Base-by-base conservation (phyloP, 257 asterid species). In the Solanum sitiens region DNA sequence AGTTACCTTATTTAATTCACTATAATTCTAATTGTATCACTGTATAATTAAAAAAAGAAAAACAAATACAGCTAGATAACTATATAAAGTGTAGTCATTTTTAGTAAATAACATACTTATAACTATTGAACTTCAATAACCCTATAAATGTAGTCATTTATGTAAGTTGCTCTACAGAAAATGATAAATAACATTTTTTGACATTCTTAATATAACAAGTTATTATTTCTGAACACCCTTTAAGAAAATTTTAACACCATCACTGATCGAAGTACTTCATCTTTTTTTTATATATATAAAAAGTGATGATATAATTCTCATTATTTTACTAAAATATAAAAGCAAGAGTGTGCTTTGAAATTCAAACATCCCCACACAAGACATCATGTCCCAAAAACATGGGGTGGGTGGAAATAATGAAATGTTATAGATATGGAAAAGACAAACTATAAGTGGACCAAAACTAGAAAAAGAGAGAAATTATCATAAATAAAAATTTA, bases 201-300 rank as follows among this genome's bases (percentile, higher is more conserved):
- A 37, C 1, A 37, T 37, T 1, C 7, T 37, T 37, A 37, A 37
- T 7, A 37, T 1, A 37, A 37, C 7, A 1, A 37, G 6, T 7
- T 37, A 7, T 0, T 37, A 37, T 37, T 37, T 37, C 0, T 37
- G 1, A 5, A 6, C 1, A 37, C 2, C 7, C 39, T 37, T 37
- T 37, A 37, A 37, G 39, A 37, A 37, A 37, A 5, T 5, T 0
- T 7, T 37, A 1, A 0, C 39, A 1, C 7, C 0, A 7, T 0
- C 39, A 37, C 1, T 37, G 39, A 1, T 37, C 6, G 39, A 37
- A 23, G 7, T 23, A 61, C 23, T 61, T 61, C 5, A 27, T 68
- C 6, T 68, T 68, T 6, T 30, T 68, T 70, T 11, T 50, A 1
- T 47, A 13, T 12, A 5, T 15, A 50, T 14, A 50, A 50, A 68